A percentile compares a stretch with the other conserved stretches of the same genome.
phyloP scores from a whole-genome alignment of 2,329 filamentous ascomycete species.

The Cordyceps tenuipes region DNA sequence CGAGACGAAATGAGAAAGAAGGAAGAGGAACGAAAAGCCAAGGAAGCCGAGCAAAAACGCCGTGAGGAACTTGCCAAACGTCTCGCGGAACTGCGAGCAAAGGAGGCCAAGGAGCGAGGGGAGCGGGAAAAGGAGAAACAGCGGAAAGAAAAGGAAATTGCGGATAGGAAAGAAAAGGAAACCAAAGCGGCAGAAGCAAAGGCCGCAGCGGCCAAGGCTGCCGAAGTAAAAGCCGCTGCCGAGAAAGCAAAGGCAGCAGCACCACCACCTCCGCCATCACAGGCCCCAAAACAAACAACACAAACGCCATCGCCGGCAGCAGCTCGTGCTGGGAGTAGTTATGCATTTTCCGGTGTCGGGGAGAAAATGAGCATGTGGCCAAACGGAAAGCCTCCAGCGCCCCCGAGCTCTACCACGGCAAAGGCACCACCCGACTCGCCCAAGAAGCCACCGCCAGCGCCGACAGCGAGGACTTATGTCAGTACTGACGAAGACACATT shows the following conservation, averaged over 20 bases:
- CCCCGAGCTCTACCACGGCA: slow-evolving; percentile 22
- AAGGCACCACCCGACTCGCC: slow-evolving; percentile 23
- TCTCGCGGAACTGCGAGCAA: slow-evolving; percentile 48
- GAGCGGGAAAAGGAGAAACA: slow-evolving; percentile 35
- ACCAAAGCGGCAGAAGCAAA: slow-evolving; percentile 14
- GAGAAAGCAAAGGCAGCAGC: slow-evolving; percentile 19
- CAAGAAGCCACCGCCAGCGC: slow-evolving; percentile 35
- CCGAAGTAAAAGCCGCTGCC: slow-evolving; percentile 21
- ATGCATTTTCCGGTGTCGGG: slow-evolving; percentile 56
- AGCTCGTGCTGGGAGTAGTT: slow-evolving; percentile 40
- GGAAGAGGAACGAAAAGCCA: slow-evolving; percentile 55
- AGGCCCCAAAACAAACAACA: slow-evolving; percentile 9
- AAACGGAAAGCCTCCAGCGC: slow-evolving; percentile 44
- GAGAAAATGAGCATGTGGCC: slow-evolving; percentile 66
- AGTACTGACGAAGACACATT: slow-evolving; percentile 58
- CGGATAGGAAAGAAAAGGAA: slow-evolving; percentile 26
- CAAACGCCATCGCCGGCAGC: slow-evolving; percentile 5
- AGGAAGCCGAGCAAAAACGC: slow-evolving; percentile 52
- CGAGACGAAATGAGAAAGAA: slow-evolving; percentile 56
- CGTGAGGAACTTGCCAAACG: slow-evolving; percentile 47
- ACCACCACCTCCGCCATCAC: slow-evolving; percentile 3
- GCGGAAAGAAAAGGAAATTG: slow-evolving; percentile 29
- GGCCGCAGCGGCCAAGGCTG: slow-evolving; percentile 15
- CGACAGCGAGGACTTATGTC: slow-evolving; percentile 49
- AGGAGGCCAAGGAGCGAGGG: slow-evolving; percentile 40